Evolutionary conservation across 2,329 filamentous ascomycete genomes (phyloP).

Genomic region (Harringtonia lauricola): DNA sequence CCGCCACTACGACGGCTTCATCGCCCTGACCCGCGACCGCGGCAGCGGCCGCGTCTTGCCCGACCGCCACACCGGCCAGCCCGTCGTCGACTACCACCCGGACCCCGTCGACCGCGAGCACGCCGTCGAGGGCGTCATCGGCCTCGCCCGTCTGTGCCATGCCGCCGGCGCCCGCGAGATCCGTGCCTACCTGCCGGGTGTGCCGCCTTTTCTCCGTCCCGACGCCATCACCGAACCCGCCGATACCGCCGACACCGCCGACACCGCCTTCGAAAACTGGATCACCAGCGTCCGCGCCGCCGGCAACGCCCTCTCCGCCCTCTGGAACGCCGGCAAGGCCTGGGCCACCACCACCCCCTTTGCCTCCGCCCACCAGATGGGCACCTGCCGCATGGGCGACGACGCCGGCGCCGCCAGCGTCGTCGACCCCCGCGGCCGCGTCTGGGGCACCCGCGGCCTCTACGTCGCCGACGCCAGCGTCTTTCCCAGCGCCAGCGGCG

Average conservation of each 20-base stretch:
- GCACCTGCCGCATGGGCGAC: conserved; percentile 60
- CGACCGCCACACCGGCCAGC: conserved; percentile 55
- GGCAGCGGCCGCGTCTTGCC: conserved; percentile 64
- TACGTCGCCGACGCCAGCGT: conserved; percentile 67
- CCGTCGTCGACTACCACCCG: conserved; percentile 57
- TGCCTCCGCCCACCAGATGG: conserved; percentile 72
- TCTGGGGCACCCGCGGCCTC: conserved; percentile 56
- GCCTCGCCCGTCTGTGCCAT: conserved; percentile 65
- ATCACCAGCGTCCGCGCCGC: conserved; percentile 31
- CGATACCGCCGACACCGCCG: conserved; percentile 13
- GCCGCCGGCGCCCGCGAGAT: conserved; percentile 75
- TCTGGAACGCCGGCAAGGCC: conserved; percentile 24
- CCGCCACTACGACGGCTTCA: conserved; percentile 59
- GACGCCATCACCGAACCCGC: conserved; percentile 32
- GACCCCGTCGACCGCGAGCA: conserved; percentile 63
- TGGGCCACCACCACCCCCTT: conserved; percentile 42
- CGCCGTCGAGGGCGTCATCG: conserved; percentile 60
- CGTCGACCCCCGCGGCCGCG: conserved; percentile 44
- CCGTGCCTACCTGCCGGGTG: conserved; percentile 48
- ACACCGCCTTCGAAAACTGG: conserved; percentile 52
- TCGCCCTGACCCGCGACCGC: conserved; percentile 64
- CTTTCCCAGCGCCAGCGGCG: conserved; percentile 65
- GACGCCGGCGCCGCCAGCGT: conserved; percentile 35
- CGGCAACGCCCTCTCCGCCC: conserved; percentile 4
- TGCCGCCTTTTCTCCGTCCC: conserved; percentile 48